Percentiles rank a stretch among this genome's conserved stretches.
These are phyloP conservation scores for Cyclotella atomus DNA, from an alignment of 108 stramenopile species.

Conservation along the genomic window DNA sequence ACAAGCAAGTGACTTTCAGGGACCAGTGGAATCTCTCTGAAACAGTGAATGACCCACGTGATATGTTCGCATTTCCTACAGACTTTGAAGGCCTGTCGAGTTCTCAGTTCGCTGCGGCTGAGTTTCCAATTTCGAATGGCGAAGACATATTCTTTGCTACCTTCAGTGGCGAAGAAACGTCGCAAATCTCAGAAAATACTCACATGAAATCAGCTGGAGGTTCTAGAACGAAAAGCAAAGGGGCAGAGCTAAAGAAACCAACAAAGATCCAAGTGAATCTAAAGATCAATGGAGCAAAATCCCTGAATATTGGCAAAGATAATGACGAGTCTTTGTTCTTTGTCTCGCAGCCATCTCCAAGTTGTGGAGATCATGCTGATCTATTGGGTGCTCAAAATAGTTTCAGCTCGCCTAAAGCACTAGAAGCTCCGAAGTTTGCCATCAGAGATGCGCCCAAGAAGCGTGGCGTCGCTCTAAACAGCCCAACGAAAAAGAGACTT, in stretches of 20 bases:
- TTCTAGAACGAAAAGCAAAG: not conserved
- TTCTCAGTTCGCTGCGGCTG: not conserved
- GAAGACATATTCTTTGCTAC: not conserved
- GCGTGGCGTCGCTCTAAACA: not conserved
- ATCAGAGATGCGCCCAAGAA: not conserved
- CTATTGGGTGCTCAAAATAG: not conserved
- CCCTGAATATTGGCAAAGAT: not conserved
- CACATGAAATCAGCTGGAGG: not conserved
- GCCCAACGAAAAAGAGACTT: constrained; percentile 1
- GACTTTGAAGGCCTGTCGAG: constrained; percentile 1
- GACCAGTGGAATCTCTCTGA: too few relatives aligned
- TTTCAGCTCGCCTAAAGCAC: not conserved
- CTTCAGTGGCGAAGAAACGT: not conserved
- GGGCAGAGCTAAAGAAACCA: not conserved
- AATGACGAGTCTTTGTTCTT: not conserved
- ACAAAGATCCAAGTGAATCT: not conserved
- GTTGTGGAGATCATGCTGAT: constrained; percentile 7
- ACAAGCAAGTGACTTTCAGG: too few relatives aligned
- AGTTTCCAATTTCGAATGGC: not conserved
- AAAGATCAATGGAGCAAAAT: not conserved
- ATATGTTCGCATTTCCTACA: not conserved
- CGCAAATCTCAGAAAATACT: not conserved
- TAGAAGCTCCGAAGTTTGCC: not conserved
- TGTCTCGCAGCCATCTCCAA: constrained; percentile 1
- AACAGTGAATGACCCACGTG: not conserved